Evolutionary conservation across 768 basidiomycete genomes (phyloP), one percentile per base, ranked within the genome.

Genomic region (Lepiota venenata): DNA sequence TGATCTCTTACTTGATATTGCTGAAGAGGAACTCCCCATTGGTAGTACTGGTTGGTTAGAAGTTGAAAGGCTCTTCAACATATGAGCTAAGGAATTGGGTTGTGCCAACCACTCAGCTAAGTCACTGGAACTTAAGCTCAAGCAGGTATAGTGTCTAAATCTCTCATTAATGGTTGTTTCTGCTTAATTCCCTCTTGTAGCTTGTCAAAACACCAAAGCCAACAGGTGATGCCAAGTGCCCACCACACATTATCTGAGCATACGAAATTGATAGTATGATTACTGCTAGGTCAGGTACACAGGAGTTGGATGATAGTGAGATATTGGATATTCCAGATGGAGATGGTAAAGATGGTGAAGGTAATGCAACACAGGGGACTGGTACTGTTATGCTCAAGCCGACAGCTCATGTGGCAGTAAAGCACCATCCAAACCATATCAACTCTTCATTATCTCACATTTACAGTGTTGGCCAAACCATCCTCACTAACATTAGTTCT

Each of bases 171-270:
- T n/a, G n/a, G n/a, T n/a, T n/a, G n/a, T n/a, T n/a, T n/a, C n/a
- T n/a, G n/a, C n/a, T n/a, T n/a, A n/a, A n/a, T n/a, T n/a, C n/a
- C n/a, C n/a, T n/a, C n/a, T n/a, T n/a, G n/a, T n/a, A 51, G 50
- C 39, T 51, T 27, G 39, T 41, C 2, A 8, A 29, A 14, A 51
- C 22, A 4, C 14, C 39, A 5, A 51, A 51, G 25, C 50, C 21
- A 1, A 51, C 50, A 6, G 39, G 50, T 8, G 25, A 51, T 51
- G 50, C 22, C 16, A 25, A 51, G 16, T 51, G 50, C 32, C 22
- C 50, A 0, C 32, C 21, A 2, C n/a, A 42, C 7, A 16, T 41
- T 35, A 9, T 15, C 12, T 16, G 22, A 32, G 50, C 50, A 4
- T 25, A 38, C 29, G 9, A 35, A 37, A 49, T 49, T 20, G 22